Conservation (phyloP, 2,329 filamentous ascomycete genomes). For the Ceratocystiopsis brevicomis region DNA sequence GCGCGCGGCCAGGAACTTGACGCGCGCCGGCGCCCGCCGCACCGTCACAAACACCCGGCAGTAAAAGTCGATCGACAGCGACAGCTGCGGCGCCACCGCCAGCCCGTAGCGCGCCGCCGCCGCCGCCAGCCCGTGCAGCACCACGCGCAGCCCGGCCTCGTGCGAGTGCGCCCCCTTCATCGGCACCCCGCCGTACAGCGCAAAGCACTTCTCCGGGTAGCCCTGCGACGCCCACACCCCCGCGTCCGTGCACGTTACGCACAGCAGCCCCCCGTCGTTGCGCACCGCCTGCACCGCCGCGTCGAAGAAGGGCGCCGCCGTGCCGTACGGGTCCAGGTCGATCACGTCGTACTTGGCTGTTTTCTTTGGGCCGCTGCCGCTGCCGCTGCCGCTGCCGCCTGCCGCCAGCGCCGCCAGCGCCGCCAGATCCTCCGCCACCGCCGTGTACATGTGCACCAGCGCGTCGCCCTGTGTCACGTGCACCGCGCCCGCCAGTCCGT, state of each 20-base stretch:
- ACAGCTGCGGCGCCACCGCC: conserved; percentile 75
- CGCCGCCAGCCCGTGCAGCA: conserved; percentile 63
- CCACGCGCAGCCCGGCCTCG: conserved; percentile 72
- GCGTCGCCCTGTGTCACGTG: conserved; percentile 64
- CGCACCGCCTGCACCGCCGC: conserved; percentile 69
- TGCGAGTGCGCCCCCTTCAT: conserved; percentile 73
- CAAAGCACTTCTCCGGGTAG: conserved; percentile 84
- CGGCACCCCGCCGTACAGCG: conserved; percentile 81
- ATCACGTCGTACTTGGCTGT: conserved; percentile 68
- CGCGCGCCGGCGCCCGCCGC: conserved; percentile 58
- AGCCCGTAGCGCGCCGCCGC: conserved; percentile 73
- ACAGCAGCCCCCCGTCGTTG: conserved; percentile 73
- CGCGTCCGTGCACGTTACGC: conserved; percentile 91
- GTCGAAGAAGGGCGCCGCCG: conserved; percentile 81
- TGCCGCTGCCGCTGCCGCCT: neutral
- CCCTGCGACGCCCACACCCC: conserved; percentile 87
- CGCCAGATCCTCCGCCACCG: conserved; percentile 35
- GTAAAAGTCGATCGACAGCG: conserved; percentile 92
- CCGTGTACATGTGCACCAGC: conserved; percentile 73
- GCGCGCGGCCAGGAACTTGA: conserved; percentile 80
- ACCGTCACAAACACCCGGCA: conserved; percentile 74
- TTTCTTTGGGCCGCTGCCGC: neutral
- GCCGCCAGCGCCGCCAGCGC: conserved; percentile 9
- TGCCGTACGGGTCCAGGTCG: conserved; percentile 90
- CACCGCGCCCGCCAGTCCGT: conserved; percentile 53